These are phyloP conservation scores for Cavenderia fasciculata DNA, from an alignment of 78 protist species.

Conservation along the genomic window DNA sequence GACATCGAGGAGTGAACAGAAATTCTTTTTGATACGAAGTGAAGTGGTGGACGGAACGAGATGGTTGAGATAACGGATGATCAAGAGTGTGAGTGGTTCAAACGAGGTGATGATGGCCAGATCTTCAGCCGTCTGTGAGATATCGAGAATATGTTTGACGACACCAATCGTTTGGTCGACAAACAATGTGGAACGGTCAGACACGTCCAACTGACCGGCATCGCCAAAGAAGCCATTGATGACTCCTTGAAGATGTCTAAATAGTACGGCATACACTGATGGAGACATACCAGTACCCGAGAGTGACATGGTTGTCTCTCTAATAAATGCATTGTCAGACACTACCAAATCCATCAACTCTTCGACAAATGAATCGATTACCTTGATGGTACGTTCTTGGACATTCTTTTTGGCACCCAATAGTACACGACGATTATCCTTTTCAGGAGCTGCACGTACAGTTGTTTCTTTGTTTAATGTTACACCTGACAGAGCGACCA, in stretches of 20 bases:
- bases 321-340: conserved; percentile 54
- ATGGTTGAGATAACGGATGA: conserved; percentile 33
- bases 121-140: conserved; percentile 45
- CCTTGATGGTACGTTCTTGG: conserved; percentile 26
- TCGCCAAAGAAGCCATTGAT: conserved; percentile 37
- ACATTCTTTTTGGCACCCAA: conserved; percentile 35
- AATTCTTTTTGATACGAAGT: conserved; percentile 65
- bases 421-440: conserved; percentile 11
- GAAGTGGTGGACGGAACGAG: not conserved
- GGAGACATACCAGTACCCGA: conserved; percentile 66
- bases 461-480: conserved; percentile 54
- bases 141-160: conserved; percentile 62
- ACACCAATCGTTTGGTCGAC: conserved; percentile 74
- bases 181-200: conserved; percentile 33
- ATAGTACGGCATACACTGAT: conserved; percentile 31
- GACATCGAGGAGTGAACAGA: conserved; percentile 59
- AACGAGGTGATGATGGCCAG: conserved; percentile 52
- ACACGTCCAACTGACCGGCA: conserved; percentile 29
- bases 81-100: conserved; percentile 32
- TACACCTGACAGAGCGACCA: conserved; percentile 61
- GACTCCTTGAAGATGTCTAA: conserved; percentile 42
- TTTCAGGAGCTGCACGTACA: not conserved
- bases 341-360: conserved; percentile 53
- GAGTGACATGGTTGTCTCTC: conserved; percentile 54
- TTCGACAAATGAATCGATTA: conserved; percentile 47